Conservation (phyloP, 1,284 basidiomycete genomes). For the Leucocoprinus gongylophorus region DNA sequence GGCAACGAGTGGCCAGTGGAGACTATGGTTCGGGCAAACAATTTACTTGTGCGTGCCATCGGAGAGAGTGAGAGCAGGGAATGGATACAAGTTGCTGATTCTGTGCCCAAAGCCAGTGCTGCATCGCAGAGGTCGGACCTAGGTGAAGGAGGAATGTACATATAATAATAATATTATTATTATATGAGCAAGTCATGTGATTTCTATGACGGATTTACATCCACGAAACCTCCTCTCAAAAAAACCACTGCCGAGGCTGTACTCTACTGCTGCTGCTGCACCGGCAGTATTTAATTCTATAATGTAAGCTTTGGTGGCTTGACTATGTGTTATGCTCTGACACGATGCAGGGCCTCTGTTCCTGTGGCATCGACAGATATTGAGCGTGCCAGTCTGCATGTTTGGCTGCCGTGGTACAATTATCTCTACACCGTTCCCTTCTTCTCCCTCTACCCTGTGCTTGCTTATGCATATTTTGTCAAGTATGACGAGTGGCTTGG, state of each 20-base stretch:
- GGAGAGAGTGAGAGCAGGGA: constrained; percentile 17
- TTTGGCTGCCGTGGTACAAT: constrained; percentile 68
- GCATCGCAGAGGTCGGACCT: constrained; percentile 26
- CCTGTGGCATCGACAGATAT: constrained; percentile 84
- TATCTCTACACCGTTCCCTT: constrained; percentile 86
- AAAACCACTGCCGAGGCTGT: too few species aligned
- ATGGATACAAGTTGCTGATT: constrained; percentile 9
- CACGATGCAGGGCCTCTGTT: constrained; percentile 34
- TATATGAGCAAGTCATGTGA: too few species aligned
- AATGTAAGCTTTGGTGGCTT: constrained; percentile 11
- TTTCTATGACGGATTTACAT: too few species aligned
- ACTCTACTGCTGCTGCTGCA: constrained; percentile 5
- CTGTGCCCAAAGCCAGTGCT: constrained; percentile 9
- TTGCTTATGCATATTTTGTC: constrained; percentile 88
- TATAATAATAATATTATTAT: too few species aligned
- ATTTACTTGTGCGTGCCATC: constrained; percentile 28
- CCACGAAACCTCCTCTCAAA: too few species aligned
- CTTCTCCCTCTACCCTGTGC: constrained; percentile 79
- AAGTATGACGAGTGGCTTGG: constrained; percentile 88
- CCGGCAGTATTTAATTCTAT: constrained; percentile 7
- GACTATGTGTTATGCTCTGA: neutral
- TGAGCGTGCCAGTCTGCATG: constrained; percentile 71
- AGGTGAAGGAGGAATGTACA: constrained; percentile 54
- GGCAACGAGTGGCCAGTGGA: constrained; percentile 31
- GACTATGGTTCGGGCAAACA: constrained; percentile 32